A percentile compares a stretch with the other conserved stretches of the same genome.
Conservation (phyloP, 2,329 filamentous ascomycete species). For the Aspergillus arachidicola region DNA sequence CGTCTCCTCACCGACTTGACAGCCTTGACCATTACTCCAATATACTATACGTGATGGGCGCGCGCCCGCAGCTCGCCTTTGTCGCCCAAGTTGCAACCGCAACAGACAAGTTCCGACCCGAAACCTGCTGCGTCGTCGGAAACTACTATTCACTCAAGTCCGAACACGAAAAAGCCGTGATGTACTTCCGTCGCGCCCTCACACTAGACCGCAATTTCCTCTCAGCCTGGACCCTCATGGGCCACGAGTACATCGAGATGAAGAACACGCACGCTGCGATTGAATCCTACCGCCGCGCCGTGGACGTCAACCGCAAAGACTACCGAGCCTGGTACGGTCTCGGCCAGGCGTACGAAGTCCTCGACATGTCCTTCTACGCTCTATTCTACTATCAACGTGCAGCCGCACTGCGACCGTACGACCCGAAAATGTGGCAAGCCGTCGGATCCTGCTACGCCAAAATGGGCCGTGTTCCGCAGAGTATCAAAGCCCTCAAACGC, state of each 20-base stretch:
- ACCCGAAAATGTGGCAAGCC: slow-evolving; percentile 98
- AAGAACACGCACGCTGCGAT: slow-evolving; percentile 99
- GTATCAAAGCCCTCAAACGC: slow-evolving; percentile 92
- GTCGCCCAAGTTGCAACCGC: slow-evolving; percentile 86
- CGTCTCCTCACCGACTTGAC: slow-evolving; percentile 73
- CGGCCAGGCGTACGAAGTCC: slow-evolving; percentile 93
- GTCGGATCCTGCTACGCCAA: slow-evolving; percentile 90
- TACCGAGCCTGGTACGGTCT: slow-evolving; percentile 98
- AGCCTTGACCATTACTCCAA: slow-evolving; percentile 96
- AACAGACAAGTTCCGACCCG: slow-evolving; percentile 93
- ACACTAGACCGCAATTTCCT: slow-evolving; percentile 88
- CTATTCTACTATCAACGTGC: slow-evolving; percentile 98
- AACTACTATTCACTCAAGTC: slow-evolving; percentile 97
- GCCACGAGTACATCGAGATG: slow-evolving; percentile 96
- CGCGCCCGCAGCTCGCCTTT: slow-evolving; percentile 86
- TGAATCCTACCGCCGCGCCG: slow-evolving; percentile 91
- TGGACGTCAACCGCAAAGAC: slow-evolving; percentile 93
- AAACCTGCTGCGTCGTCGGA: slow-evolving; percentile 94
- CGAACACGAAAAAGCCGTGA: slow-evolving; percentile 95
- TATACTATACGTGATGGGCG: slow-evolving; percentile 89
- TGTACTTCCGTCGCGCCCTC: slow-evolving; percentile 92
- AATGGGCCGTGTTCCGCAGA: slow-evolving; percentile 83
- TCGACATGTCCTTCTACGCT: slow-evolving; percentile 97
- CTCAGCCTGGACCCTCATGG: slow-evolving; percentile 98
- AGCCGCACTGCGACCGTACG: slow-evolving; percentile 88